Conservation (phyloP, 371 early-diverging fungal genomes). For the Lichtheimia hyalospora region DNA sequence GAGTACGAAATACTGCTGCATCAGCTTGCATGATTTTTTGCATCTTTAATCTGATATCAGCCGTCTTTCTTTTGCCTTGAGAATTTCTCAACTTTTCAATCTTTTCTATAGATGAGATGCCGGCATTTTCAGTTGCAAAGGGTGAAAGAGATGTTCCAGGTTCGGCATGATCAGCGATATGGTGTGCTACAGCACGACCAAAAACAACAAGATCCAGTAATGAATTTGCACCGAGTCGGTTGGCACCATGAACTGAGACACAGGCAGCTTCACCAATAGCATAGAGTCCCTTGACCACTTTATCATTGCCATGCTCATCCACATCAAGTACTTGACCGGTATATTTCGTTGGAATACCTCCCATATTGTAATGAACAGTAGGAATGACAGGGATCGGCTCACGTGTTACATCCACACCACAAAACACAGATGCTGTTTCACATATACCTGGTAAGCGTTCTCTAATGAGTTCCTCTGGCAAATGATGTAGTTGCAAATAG, state of each 20-base stretch:
- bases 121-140: slow-evolving; percentile 78
- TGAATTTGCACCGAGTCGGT: slow-evolving; percentile 98
- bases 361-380: slow-evolving; percentile 99
- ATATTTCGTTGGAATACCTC: slow-evolving; percentile 97
- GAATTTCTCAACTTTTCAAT: slow-evolving; percentile 91
- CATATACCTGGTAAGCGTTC: slow-evolving; percentile 98
- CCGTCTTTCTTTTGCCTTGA: slow-evolving; percentile 77
- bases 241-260: slow-evolving; percentile 96
- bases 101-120: slow-evolving; percentile 85
- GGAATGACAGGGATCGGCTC: slow-evolving; percentile 99
- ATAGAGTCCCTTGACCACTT: slow-evolving; percentile 90
- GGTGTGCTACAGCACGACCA: slow-evolving; percentile 94
- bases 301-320: slow-evolving; percentile 72
- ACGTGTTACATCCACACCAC: slow-evolving; percentile 98
- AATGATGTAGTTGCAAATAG: slow-evolving; percentile 93
- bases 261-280: slow-evolving; percentile 95
- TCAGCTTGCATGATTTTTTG: slow-evolving; percentile 97
- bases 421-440: slow-evolving; percentile 96
- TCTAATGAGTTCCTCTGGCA: slow-evolving; percentile 90
- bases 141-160: slow-evolving; percentile 87
- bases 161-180: slow-evolving; percentile 87
- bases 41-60: slow-evolving; percentile 91
- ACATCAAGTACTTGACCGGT: slow-evolving; percentile 92
- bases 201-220: slow-evolving; percentile 96
- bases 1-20: slow-evolving; percentile 97